Conservation (phyloP, 116 monocot genomes). For the Papilionanthe hybrid region DNA sequence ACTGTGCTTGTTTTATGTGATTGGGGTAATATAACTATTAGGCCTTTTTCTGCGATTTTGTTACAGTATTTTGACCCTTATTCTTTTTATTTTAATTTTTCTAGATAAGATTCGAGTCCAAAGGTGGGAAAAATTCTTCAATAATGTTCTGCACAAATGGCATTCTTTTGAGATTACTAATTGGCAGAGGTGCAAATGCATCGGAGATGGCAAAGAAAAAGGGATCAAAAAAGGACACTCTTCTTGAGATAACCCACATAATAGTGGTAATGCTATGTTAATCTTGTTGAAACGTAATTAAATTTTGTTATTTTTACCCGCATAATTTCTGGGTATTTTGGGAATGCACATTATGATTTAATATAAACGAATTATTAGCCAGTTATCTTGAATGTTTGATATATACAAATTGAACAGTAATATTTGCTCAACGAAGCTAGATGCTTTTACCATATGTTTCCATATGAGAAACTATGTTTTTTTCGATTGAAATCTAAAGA, state of each 20-base stretch:
- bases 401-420: not conserved
- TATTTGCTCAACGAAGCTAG: not conserved
- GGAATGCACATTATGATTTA: not conserved
- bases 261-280: conserved; percentile 61
- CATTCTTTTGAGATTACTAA: conserved; percentile 67
- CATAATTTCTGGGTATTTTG: not conserved
- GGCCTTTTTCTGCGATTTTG: not conserved
- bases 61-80: not conserved
- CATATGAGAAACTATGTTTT: not conserved
- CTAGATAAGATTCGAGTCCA: conserved; percentile 88
- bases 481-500: not conserved
- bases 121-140: conserved; percentile 88
- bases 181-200: conserved; percentile 52
- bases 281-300: not conserved
- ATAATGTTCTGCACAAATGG: conserved; percentile 99
- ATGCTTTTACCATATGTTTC: not conserved
- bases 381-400: not conserved
- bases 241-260: conserved; percentile 72
- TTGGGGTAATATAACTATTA: not conserved
- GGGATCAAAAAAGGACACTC: conserved; percentile 26
- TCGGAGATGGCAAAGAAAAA: conserved; percentile 22
- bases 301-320: not conserved
- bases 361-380: not conserved
- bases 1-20: not conserved
- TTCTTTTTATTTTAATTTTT: conserved; percentile 6